Evolutionary conservation across 495 filamentous ascomycete genomes (phyloP), one percentile per base, ranked within the genome.

Genomic region (Lineolata rhizophorae): DNA sequence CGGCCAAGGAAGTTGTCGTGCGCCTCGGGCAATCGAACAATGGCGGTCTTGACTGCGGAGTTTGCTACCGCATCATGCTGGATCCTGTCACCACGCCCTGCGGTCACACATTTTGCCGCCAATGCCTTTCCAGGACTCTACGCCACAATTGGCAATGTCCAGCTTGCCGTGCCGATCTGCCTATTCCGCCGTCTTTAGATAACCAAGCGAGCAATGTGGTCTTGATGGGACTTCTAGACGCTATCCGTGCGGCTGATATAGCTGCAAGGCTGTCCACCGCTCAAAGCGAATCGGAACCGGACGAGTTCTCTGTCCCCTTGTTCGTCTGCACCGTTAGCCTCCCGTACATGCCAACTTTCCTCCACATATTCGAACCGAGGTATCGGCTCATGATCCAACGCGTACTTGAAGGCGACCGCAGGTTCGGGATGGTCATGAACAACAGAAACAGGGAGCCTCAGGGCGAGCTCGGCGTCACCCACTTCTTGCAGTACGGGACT

Each of bases 311-410:
- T 18, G 61, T 72, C 9, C 70, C 83, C 1, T 53, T 94, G 2
- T 91, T 92, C 39, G 62, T 90, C 29, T 84, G 76, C 51, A 76
- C 80, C 2, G 52, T 85, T 3, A 65, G 76, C 0, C 84, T 82
- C 38, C 84, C 84, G 9, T 59, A 59, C 0, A 80, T 84, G 68
- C 81, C 78, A 1, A 81, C 74, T 1, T 83, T 82, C 40, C 54
- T 94, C 0, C 76, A 85, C 45, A 64, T 94, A n/a, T 92, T 91
- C 48, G 84, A 94, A 48, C 77, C 81, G 15, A 67, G 79, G 8
- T 92, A 92, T 49, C 69, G 79, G 2, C 61, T 90, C 5, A 85
- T 92, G 80, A 73, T 92, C 14, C 67, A 72, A 29, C 70, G 82
- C 17, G 76, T 71, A 5, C 58, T 85, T 24, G 72, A 80, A 33